Evolutionary conservation across 768 basidiomycete genomes (phyloP).

Genomic region (Podaxis pistillaris): DNA sequence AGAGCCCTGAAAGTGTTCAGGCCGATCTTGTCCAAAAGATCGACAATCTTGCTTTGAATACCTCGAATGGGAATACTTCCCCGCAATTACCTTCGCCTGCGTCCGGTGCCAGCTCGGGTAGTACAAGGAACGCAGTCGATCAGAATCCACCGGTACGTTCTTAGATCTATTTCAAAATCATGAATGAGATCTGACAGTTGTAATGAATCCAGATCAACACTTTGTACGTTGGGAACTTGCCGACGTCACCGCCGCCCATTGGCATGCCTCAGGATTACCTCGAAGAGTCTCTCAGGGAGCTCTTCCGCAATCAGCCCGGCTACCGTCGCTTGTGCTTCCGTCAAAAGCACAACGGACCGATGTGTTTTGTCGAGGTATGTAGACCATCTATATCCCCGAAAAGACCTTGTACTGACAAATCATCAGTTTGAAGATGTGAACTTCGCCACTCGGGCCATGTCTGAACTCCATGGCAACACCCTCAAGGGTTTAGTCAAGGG

Average conservation of each 20-base stretch:
- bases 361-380: conserved; percentile 97
- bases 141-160: conserved; percentile 87
- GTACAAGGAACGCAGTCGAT: conserved; percentile 57
- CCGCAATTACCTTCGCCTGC: conserved; percentile 78
- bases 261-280: conserved; percentile 78
- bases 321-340: conserved; percentile 93
- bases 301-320: conserved; percentile 79
- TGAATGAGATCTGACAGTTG: conserved; percentile 12
- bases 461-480: conserved; percentile 89
- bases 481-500: conserved; percentile 91
- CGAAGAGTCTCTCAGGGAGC: conserved; percentile 80
- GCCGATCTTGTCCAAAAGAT: conserved; percentile 37
- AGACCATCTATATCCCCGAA: conserved; percentile 32
- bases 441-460: conserved; percentile 82
- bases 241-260: conserved; percentile 69
- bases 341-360: conserved; percentile 96
- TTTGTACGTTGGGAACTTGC: conserved; percentile 98
- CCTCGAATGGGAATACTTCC: conserved; percentile 54
- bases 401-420: conserved; percentile 43
- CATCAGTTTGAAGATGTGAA: conserved; percentile 86
- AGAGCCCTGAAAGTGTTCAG: conserved; percentile 22
- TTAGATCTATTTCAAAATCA: not conserved
- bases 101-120: conserved; percentile 54
- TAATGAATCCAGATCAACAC: conserved; percentile 74
- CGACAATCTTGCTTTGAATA: conserved; percentile 52